Base-by-base conservation (phyloP, 1,284 basidiomycete genomes). In the Malassezia japonica region DNA sequence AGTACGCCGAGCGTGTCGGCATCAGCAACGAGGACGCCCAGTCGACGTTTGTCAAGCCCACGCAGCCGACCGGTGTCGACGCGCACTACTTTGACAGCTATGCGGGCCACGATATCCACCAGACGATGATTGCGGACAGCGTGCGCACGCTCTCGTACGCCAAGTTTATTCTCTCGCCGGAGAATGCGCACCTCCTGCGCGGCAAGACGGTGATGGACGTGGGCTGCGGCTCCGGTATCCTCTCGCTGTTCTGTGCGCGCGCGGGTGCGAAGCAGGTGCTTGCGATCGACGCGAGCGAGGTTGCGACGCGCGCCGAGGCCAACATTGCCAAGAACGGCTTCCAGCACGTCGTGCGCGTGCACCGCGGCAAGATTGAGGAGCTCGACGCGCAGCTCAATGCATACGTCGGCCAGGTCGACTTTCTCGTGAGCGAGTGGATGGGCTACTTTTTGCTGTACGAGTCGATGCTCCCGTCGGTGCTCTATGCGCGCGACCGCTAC, bases 361-460 rank as follows among this genome's bases (percentile, higher is more conserved):
- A 91, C 56, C 82, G 80, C 47, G 86, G 87, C 35, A 92, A 91
- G 73, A 79, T 95, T 2, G 91, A 95, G 74, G 82, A 89, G 34
- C 83, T 95, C 50, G 74, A 74, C 7, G 75, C 86, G 9, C 73
- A 75, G 0, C 83, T 86, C 2, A 81, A 83, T 21, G 81, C 75
- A 24, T 77, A 84, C 39, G 78, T 81, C 13, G 67, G 64, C 3
- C 79, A 86, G 43, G 90, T 96, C 29, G 91, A 96, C 72, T 80
- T 96, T 45, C 89, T 98, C 70, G 79, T 96, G 43, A 90, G 86
- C 25, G 92, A 98, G 75, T 98, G 92, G 92, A 96, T 96, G 92
- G 67, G 60, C 49, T 73, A 67, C 57, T 72, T 66, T 35, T 59
- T 74, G 21, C 79, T 94, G 20, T 96, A 96, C 74, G 92, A 98